Evolutionary conservation across 1,284 basidiomycete genomes (phyloP).

Genomic region (Ustilago trichophora): DNA sequence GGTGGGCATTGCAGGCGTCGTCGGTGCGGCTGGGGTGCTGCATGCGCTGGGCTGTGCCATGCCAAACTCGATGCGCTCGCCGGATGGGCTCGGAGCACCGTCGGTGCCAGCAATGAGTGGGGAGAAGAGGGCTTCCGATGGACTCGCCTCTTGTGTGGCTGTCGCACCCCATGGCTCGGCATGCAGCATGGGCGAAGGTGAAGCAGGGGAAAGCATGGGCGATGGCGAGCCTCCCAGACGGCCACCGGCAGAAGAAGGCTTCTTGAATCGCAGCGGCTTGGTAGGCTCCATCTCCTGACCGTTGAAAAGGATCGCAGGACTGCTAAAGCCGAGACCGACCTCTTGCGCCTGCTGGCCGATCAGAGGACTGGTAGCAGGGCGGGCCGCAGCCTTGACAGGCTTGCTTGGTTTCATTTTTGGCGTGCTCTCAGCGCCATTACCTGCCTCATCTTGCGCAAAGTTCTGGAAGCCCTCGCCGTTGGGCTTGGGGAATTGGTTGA

Average conservation of each 20-base stretch:
- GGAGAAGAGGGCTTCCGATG: conserved; percentile 12
- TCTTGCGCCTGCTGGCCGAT: conserved; percentile 9
- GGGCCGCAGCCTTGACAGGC: conserved; percentile 2
- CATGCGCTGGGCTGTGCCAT: conserved; percentile 2
- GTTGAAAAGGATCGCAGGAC: conserved; percentile 43
- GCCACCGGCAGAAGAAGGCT: conserved; percentile 27
- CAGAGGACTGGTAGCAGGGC: conserved; percentile 28
- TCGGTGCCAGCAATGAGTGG: conserved; percentile 18
- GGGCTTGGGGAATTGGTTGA: conserved; percentile 34
- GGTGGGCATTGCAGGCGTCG: background rate
- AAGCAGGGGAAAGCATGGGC: conserved; percentile 12
- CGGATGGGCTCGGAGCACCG: conserved; percentile 7
- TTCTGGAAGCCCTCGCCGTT: conserved; percentile 8
- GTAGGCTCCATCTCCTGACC: conserved; percentile 38
- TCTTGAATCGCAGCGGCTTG: conserved; percentile 33
- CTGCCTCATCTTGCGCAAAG: too few relatives aligned
- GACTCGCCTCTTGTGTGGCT: background rate
- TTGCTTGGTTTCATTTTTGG: conserved; percentile 17
- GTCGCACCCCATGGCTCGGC: conserved; percentile 18
- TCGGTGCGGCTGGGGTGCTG: conserved; percentile 12
- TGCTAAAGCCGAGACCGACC: conserved; percentile 17
- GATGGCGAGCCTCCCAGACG: conserved; percentile 30
- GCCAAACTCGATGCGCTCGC: conserved; percentile 32
- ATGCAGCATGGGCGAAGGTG: conserved; percentile 43
- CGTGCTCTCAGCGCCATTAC: conserved; percentile 15